Evolutionary conservation across 768 basidiomycete genomes (phyloP).

Genomic region (Leccinum boreale): DNA sequence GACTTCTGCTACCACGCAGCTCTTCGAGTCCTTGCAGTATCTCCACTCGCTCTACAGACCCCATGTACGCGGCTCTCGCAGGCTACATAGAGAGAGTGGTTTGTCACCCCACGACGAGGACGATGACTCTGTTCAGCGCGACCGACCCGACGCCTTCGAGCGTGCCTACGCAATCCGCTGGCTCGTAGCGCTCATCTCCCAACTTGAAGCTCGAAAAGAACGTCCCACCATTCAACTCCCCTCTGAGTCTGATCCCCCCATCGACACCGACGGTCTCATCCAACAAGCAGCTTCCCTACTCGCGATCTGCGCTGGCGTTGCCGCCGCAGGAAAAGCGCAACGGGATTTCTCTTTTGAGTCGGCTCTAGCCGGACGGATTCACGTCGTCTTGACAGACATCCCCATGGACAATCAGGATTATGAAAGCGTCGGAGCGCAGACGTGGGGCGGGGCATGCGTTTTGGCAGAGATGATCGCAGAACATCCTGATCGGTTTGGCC

Average conservation of each 20-base stretch:
- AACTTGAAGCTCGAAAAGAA: slow-evolving; percentile 23
- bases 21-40: slow-evolving; percentile 47
- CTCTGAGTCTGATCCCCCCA: not conserved
- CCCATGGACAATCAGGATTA: slow-evolving; percentile 70
- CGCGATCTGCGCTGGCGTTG: slow-evolving; percentile 61
- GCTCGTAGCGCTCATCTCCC: slow-evolving; percentile 63
- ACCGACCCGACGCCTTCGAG: slow-evolving; percentile 65
- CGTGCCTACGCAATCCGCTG: slow-evolving; percentile 66
- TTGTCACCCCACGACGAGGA: not conserved
- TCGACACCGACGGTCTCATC: slow-evolving; percentile 38
- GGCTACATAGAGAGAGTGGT: slow-evolving; percentile 22
- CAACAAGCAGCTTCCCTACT: slow-evolving; percentile 57
- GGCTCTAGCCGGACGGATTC: slow-evolving; percentile 15
- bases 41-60: slow-evolving; percentile 58
- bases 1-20: slow-evolving; percentile 30
- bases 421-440: slow-evolving; percentile 77
- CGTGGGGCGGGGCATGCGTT: slow-evolving; percentile 85
- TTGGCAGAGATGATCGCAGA: slow-evolving; percentile 71
- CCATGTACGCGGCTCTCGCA: slow-evolving; percentile 56
- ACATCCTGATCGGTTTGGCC: slow-evolving; percentile 49
- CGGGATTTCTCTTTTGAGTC: slow-evolving; percentile 50
- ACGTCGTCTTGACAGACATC: slow-evolving; percentile 58
- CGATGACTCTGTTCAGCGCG: slow-evolving; percentile 18
- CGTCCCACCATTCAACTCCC: not conserved
- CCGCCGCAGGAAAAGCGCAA: slow-evolving; percentile 56